A percentile compares a stretch with the other conserved stretches of the same genome.
These are phyloP conservation scores for Scedosporium minutisporum DNA, from an alignment of 2,329 filamentous ascomycete genomes.

Conservation along the genomic window DNA sequence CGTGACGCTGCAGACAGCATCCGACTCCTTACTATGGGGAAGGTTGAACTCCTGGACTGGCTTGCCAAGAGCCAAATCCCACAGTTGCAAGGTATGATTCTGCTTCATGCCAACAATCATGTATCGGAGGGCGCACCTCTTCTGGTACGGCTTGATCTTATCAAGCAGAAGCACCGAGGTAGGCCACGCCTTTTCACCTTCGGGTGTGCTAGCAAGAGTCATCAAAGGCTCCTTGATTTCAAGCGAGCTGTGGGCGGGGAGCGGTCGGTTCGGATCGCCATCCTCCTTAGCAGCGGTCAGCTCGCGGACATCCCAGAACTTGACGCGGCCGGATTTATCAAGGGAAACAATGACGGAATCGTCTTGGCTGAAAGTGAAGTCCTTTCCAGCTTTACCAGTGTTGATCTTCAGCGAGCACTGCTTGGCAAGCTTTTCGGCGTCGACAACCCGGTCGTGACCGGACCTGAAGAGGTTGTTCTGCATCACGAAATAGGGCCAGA, in stretches of 20 bases:
- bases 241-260: slow-evolving; percentile 48
- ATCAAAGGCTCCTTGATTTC: slow-evolving; percentile 81
- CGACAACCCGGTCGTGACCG: slow-evolving; percentile 59
- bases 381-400: slow-evolving; percentile 95
- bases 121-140: slow-evolving; percentile 82
- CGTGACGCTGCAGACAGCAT: slow-evolving; percentile 93
- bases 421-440: slow-evolving; percentile 78
- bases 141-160: slow-evolving; percentile 87
- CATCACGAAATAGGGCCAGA: slow-evolving; percentile 59
- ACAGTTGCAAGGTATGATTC: slow-evolving; percentile 95
- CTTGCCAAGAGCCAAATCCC: slow-evolving; percentile 92
- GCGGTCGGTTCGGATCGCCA: slow-evolving; percentile 38
- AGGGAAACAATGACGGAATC: slow-evolving; percentile 89
- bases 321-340: slow-evolving; percentile 91
- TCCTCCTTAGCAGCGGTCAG: slow-evolving; percentile 49
- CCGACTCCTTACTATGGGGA: slow-evolving; percentile 89
- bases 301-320: slow-evolving; percentile 94
- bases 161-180: slow-evolving; percentile 94
- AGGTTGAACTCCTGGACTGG: slow-evolving; percentile 96
- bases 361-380: slow-evolving; percentile 96
- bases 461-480: slow-evolving; percentile 54
- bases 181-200: slow-evolving; percentile 90
- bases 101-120: slow-evolving; percentile 98
- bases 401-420: slow-evolving; percentile 88
- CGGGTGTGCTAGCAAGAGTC: slow-evolving; percentile 76